Percentiles rank a stretch among this genome's conserved stretches.
These are phyloP conservation scores for Citrus mangshanensis DNA, from an alignment of 345 rosid genomes.

Conservation along the genomic window DNA sequence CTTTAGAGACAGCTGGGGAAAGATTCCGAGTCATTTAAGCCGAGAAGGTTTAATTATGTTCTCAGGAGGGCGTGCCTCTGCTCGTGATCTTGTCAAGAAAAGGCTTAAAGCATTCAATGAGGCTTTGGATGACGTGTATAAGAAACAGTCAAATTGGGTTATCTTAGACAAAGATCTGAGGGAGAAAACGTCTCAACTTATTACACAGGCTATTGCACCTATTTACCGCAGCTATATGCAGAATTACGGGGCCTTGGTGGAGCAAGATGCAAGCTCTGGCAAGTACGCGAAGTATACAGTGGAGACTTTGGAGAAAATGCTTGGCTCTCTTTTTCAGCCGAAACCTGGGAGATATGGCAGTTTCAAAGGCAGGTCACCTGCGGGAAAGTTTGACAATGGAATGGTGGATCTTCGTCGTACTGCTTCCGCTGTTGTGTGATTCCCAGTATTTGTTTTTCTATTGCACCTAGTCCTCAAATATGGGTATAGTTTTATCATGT, in stretches of 20 bases:
- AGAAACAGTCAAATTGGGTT: constrained; percentile 76
- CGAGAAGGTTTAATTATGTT: constrained; percentile 91
- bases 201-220: constrained; percentile 77
- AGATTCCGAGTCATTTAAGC: constrained; percentile 86
- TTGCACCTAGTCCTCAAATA: background rate
- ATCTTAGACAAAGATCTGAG: constrained; percentile 82
- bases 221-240: constrained; percentile 98
- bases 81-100: constrained; percentile 98
- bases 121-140: constrained; percentile 82
- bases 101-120: constrained; percentile 82
- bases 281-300: constrained; percentile 88
- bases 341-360: constrained; percentile 83
- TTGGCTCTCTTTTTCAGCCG: constrained; percentile 70
- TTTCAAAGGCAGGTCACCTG: constrained; percentile 62
- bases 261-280: constrained; percentile 78
- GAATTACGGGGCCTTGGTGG: constrained; percentile 92
- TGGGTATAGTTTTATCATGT: constrained; percentile 19
- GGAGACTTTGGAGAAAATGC: constrained; percentile 80
- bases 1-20: constrained; percentile 88
- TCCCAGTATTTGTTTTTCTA: background rate
- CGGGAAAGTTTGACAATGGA: constrained; percentile 52
- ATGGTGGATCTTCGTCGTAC: constrained; percentile 68
- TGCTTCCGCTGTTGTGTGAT: constrained; percentile 67
- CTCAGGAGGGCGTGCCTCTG: constrained; percentile 99
- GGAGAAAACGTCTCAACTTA: constrained; percentile 75